Conservation (phyloP, 345 rosid species). For the Cochlearia excelsa region DNA sequence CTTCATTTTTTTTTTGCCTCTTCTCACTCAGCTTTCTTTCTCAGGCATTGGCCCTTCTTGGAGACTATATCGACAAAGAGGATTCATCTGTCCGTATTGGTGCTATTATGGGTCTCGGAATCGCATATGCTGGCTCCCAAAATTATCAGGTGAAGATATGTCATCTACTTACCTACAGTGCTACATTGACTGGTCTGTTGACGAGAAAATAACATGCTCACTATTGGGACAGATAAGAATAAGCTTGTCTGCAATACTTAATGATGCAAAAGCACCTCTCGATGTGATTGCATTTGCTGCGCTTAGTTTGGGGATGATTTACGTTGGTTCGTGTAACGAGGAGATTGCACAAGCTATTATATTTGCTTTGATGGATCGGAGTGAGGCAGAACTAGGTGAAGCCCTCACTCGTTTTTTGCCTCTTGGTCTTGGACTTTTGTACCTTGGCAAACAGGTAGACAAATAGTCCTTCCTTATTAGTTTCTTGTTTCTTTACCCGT, state of each 20-base stretch:
- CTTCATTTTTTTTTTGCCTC: conserved; percentile 5
- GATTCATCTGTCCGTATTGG: conserved; percentile 84
- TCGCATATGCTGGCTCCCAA: conserved; percentile 90
- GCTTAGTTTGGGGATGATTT: conserved; percentile 85
- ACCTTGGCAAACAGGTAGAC: conserved; percentile 93
- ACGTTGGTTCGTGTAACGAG: conserved; percentile 93
- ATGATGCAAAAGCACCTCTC: conserved; percentile 65
- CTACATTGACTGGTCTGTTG: conserved; percentile 15
- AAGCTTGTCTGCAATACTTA: conserved; percentile 62
- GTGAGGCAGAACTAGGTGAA: conserved; percentile 75
- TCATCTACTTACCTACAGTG: conserved; percentile 10
- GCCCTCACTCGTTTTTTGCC: conserved; percentile 82
- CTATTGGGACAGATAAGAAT: conserved; percentile 52
- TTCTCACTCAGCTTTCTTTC: conserved; percentile 33
- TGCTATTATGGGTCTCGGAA: conserved; percentile 94
- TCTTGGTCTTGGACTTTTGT: conserved; percentile 91
- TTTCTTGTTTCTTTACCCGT: conserved; percentile 20
- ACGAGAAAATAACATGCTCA: conserved; percentile 16
- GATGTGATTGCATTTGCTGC: conserved; percentile 89
- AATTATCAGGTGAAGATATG: conserved; percentile 52
- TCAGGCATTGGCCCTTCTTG: conserved; percentile 84
- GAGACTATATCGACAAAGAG: conserved; percentile 62
- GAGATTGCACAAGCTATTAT: conserved; percentile 91
- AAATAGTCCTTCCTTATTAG: conserved; percentile 4
- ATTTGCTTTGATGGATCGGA: conserved; percentile 80